Conservation (phyloP, 495 filamentous ascomycete species). For the Aspergillus asperescens region DNA sequence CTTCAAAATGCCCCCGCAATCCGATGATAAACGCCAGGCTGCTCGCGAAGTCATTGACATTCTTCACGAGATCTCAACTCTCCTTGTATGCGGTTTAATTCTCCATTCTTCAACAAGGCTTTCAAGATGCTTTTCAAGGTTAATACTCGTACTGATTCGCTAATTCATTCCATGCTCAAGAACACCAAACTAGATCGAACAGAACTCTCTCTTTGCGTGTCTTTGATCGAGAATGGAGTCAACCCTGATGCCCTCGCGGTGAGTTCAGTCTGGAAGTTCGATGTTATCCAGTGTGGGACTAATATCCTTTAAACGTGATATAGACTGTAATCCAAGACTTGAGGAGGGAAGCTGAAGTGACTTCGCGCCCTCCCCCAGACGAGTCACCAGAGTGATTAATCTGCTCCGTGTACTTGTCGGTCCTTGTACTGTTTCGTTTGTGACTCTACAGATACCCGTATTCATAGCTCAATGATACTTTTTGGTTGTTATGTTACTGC, state of each 20-base stretch:
- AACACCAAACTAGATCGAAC: conserved; percentile 89
- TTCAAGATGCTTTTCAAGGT: neutral
- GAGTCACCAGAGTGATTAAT: conserved; percentile 20
- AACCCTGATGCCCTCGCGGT: conserved; percentile 94
- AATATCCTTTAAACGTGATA: neutral
- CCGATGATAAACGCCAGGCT: conserved; percentile 72
- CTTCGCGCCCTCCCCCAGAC: conserved; percentile 18
- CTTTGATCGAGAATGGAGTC: conserved; percentile 93
- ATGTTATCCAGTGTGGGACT: neutral
- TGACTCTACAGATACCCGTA: conserved; percentile 15
- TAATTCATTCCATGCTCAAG: conserved; percentile 39
- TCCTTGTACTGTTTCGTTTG: conserved; percentile 2
- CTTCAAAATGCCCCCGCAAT: conserved; percentile 35
- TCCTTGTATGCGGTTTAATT: conserved; percentile 56
- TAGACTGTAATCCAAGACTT: conserved; percentile 72
- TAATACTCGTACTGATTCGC: neutral
- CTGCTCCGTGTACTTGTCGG: neutral
- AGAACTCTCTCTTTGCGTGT: conserved; percentile 88
- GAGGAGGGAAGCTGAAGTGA: conserved; percentile 49
- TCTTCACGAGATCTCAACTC: conserved; percentile 84
- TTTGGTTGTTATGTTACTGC: neutral
- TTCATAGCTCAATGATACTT: neutral
- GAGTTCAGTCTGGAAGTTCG: conserved; percentile 24
- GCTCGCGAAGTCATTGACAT: conserved; percentile 97
- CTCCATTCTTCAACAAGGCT: conserved; percentile 9